phyloP scores from a whole-genome alignment of 768 basidiomycete genomes.

The Russula lepida region DNA sequence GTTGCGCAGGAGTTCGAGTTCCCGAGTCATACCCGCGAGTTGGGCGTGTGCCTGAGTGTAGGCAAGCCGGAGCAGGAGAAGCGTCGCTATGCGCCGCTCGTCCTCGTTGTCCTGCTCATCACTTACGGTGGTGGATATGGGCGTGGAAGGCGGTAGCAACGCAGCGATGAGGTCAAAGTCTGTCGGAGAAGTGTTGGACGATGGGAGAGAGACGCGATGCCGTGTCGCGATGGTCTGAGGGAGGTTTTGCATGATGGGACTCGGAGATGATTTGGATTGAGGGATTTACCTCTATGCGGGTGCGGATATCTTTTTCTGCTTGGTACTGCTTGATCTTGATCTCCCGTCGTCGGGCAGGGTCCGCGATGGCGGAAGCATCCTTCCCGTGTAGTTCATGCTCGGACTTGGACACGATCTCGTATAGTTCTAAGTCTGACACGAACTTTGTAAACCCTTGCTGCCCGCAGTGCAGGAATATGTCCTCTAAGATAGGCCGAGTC shows the following conservation, averaged over 20 bases:
- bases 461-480: constrained; percentile 12
- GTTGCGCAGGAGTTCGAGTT: constrained; percentile 55
- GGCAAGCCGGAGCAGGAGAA: constrained; percentile 65
- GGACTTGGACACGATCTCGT: constrained; percentile 53
- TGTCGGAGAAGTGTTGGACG: constrained; percentile 28
- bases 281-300: constrained; percentile 53
- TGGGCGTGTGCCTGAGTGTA: constrained; percentile 64
- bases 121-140: constrained; percentile 29
- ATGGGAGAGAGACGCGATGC: constrained; percentile 34
- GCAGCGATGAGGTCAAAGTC: constrained; percentile 60
- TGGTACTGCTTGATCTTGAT: constrained; percentile 87
- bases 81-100: constrained; percentile 51
- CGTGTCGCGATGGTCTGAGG: constrained; percentile 48
- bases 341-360: constrained; percentile 69
- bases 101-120: constrained; percentile 56
- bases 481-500: not conserved
- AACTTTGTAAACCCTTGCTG: constrained; percentile 46
- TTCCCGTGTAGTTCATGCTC: constrained; percentile 50
- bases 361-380: constrained; percentile 40
- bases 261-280: too few species aligned
- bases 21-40: constrained; percentile 60
- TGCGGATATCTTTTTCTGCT: constrained; percentile 72
- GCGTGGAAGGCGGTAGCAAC: constrained; percentile 38
- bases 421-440: constrained; percentile 46
- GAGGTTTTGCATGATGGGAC: not conserved